Base-by-base conservation (phyloP, 148 eudicot species). In the Vaccinium darrowii region DNA sequence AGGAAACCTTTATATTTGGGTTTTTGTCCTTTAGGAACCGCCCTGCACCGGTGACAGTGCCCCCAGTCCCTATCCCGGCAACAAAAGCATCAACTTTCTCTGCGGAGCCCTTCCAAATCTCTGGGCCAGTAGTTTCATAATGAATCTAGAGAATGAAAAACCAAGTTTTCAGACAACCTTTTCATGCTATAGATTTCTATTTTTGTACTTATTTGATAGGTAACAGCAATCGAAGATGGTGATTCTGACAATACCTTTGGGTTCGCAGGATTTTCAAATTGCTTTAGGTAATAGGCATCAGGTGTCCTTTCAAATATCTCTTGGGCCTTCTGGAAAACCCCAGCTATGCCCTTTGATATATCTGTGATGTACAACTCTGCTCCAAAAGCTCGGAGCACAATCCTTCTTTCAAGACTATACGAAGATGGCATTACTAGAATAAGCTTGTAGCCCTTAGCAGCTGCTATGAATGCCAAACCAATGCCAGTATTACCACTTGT, bases 401-500 rank as follows among this genome's bases (percentile, higher is more conserved):
- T 90, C 86, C 90, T 92, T 82, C 98, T 90, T 82, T 94, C 97
- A n/a, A 92, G 78, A 82, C 97, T 96, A 74, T 63, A 88, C 9
- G 78, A 69, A 80, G 91, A 79, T 57, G 97, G 98, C 98, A 96
- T 93, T 0, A 90, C 90, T 14, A 89, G 83, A 33, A 92, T 92
- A 71, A 96, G 93, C 88, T 88, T 94, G 87, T 96, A 96, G 50
- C 96, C 96, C 90, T 90, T 94, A 49, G 86, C 91, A 54, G 96
- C 99, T 73, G 99, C 99, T 81, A 93, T 47, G 86, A 90, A 93
- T 54, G 97, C 99, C 88, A 95, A 89, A 67, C 94, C 99, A 77
- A 96, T 94, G 33, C 97, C 99, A 12, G 99, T 94, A 85, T 94
- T 96, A 62, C 99, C 99, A 82, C 95, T 87, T 9, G 99, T 92